Percentiles rank a stretch among this genome's conserved stretches.
Conservation (phyloP, 306 rosid species). For the Lathyrus sativus region DNA sequence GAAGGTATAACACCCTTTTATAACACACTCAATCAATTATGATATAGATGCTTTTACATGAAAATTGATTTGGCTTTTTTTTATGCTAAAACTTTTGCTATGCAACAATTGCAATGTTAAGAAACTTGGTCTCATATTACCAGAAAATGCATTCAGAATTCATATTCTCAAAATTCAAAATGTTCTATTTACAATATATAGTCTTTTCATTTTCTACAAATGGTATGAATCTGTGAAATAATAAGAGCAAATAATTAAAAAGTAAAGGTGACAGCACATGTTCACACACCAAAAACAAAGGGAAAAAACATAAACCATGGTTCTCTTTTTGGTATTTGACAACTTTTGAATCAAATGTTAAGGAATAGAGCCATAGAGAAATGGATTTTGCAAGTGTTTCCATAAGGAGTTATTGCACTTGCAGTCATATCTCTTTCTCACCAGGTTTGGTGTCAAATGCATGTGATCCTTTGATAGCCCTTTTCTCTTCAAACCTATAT, state of each 20-base stretch:
- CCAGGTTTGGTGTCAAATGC: neutral
- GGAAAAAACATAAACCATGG: constrained; percentile 13
- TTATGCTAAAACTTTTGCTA: neutral
- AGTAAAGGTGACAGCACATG: constrained; percentile 16
- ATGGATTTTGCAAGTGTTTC: constrained; percentile 5
- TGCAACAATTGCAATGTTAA: constrained; percentile 22
- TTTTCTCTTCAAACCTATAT: neutral
- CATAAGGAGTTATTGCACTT: constrained; percentile 11
- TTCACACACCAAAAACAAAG: constrained; percentile 17
- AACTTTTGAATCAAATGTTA: constrained; percentile 13
- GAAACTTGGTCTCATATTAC: constrained; percentile 7
- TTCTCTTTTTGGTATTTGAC: constrained; percentile 2
- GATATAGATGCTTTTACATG: constrained; percentile 11
- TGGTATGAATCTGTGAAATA: constrained; percentile 14
- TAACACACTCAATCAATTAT: neutral
- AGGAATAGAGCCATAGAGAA: constrained; percentile 14
- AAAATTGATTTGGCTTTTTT: neutral
- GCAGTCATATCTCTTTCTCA: constrained; percentile 15
- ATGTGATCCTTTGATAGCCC: neutral
- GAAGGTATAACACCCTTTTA: constrained; percentile 58
- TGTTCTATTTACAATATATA: constrained; percentile 7
- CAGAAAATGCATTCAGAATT: neutral
- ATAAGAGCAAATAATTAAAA: constrained; percentile 1
- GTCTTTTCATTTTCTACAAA: constrained; percentile 11
- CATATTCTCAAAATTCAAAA: constrained; percentile 17